These are phyloP conservation scores for Alopecurus myosuroides DNA, from an alignment of 176 grass and related monocot genomes.

Conservation along the genomic window DNA sequence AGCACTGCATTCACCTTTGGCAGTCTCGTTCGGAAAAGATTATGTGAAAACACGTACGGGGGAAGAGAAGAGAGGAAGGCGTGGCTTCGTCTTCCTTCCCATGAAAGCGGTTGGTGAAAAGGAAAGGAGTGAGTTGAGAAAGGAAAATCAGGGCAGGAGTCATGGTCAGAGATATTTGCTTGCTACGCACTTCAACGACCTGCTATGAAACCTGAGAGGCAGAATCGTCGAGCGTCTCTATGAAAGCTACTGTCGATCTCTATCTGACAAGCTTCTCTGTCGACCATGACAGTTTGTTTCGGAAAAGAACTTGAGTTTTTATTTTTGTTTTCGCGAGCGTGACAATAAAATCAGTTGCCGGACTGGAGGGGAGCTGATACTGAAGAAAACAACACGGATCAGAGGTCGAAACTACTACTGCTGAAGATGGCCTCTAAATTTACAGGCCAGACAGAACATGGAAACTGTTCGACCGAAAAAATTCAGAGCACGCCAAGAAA, in stretches of 20 bases:
- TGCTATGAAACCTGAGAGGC: not conserved
- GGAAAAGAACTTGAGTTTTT: not conserved
- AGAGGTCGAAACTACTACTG: not conserved
- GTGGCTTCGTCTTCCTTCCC: not conserved
- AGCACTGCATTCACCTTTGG: not conserved
- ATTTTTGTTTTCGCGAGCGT: not conserved
- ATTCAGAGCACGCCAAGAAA: not conserved
- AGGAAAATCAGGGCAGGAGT: not conserved
- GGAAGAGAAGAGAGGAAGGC: not conserved
- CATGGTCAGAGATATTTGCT: conserved; percentile 7
- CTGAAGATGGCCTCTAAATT: not conserved
- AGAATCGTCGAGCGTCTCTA: not conserved
- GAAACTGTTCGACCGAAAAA: not conserved
- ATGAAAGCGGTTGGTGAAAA: not conserved
- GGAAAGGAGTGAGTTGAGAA: not conserved
- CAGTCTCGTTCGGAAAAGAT: not conserved
- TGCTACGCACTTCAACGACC: conserved; percentile 1
- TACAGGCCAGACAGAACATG: not conserved
- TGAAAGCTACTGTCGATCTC: not conserved
- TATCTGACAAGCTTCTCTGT: not conserved
- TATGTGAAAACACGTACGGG: not conserved
- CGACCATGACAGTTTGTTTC: not conserved
- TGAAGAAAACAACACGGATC: not conserved
- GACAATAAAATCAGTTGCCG: not conserved
- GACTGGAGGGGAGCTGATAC: not conserved